A percentile compares a stretch with the other conserved stretches of the same genome.
phyloP scores from a whole-genome alignment of 192 early-diverging fungal genomes.

The Entomortierella lignicola region DNA sequence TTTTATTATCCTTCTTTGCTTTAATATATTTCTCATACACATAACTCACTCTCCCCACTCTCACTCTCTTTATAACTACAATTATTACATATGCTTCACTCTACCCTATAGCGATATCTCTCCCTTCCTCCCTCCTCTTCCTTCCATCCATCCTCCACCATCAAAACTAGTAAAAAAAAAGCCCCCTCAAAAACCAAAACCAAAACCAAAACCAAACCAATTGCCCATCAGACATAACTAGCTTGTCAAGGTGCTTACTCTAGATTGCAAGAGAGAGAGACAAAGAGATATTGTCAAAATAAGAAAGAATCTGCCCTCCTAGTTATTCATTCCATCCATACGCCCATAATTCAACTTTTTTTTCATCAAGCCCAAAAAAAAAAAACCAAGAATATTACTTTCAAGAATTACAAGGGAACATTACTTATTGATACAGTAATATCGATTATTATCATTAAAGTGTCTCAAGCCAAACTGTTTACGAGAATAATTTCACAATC shows the following conservation, averaged over 20 bases:
- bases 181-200: neutral
- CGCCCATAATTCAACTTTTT: neutral
- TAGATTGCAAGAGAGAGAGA: slow-evolving; percentile 20
- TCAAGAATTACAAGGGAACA: neutral
- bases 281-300: neutral
- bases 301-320: neutral
- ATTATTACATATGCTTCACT: slow-evolving; percentile 25
- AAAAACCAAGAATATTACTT: neutral
- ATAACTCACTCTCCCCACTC: neutral
- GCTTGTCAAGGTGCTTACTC: neutral
- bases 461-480: neutral
- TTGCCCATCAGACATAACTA: neutral
- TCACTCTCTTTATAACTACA: neutral
- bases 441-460: slow-evolving; percentile 15
- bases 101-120: slow-evolving; percentile 23
- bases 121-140: slow-evolving; percentile 2
- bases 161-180: too few species aligned
- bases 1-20: too few species aligned
- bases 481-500: neutral
- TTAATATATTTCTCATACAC: slow-evolving; percentile 3
- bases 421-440: slow-evolving; percentile 4
- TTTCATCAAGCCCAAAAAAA: neutral
- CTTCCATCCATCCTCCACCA: neutral
- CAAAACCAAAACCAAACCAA: neutral
- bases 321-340: neutral